A percentile compares a stretch with the other conserved stretches of the same genome.
Evolutionary conservation across 2,329 filamentous ascomycete species (phyloP).

Genomic region (Microcyclosporella mali): DNA sequence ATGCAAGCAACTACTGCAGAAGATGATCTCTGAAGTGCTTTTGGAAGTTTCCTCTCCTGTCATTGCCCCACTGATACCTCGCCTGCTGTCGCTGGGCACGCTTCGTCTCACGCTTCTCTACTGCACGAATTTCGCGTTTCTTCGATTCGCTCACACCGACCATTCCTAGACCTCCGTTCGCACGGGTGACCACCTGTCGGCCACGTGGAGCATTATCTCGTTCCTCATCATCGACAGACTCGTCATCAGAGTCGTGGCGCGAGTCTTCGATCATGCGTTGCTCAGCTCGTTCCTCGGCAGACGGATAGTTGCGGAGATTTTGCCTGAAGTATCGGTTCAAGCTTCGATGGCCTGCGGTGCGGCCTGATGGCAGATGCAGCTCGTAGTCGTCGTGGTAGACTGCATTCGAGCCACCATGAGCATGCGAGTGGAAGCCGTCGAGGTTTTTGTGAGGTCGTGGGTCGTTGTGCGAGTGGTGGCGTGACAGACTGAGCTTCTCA

Average conservation of each 20-base stretch:
- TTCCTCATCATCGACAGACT: constrained; percentile 35
- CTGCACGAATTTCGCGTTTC: constrained; percentile 60
- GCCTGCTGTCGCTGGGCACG: constrained; percentile 47
- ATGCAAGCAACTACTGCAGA: constrained; percentile 29
- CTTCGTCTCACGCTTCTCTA: constrained; percentile 64
- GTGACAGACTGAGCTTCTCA: constrained; percentile 64
- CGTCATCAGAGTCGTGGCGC: constrained; percentile 40
- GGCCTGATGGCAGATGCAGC: constrained; percentile 83
- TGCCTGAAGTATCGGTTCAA: constrained; percentile 85
- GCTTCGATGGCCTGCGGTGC: constrained; percentile 83
- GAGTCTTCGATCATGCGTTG: constrained; percentile 54
- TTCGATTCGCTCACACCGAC: constrained; percentile 67
- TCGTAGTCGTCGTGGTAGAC: constrained; percentile 91
- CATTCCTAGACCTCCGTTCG: constrained; percentile 71
- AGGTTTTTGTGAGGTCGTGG: constrained; percentile 65
- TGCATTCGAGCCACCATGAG: constrained; percentile 64
- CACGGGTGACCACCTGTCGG: constrained; percentile 53
- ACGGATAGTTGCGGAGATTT: constrained; percentile 80
- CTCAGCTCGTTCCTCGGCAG: constrained; percentile 66
- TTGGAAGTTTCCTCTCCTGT: constrained; percentile 71
- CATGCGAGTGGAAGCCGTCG: constrained; percentile 76
- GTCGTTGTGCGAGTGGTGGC: constrained; percentile 66
- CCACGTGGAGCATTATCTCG: constrained; percentile 27
- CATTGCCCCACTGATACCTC: constrained; percentile 62
- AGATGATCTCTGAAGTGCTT: constrained; percentile 61